phyloP scores from a whole-genome alignment of 2,329 filamentous ascomycete species.

The Aspergillus vadensis region DNA sequence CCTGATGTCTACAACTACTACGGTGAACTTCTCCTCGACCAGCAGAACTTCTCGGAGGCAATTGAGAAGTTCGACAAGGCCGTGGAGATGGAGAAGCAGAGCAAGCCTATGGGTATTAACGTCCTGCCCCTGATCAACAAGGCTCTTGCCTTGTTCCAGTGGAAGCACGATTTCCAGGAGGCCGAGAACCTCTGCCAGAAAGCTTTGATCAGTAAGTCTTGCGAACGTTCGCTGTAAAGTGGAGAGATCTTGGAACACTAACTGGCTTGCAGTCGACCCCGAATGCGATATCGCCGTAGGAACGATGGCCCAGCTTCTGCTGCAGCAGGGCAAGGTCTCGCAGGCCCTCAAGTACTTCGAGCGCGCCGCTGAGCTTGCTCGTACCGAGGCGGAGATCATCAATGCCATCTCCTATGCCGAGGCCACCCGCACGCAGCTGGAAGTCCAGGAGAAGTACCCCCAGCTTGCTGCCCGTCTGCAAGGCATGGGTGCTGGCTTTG shows the following conservation, averaged over 20 bases:
- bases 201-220: slow-evolving; percentile 83
- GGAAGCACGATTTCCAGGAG: slow-evolving; percentile 94
- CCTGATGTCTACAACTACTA: slow-evolving; percentile 99
- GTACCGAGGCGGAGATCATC: slow-evolving; percentile 93
- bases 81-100: slow-evolving; percentile 97
- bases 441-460: slow-evolving; percentile 85
- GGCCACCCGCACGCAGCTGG: slow-evolving; percentile 91
- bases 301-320: slow-evolving; percentile 94
- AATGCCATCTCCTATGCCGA: slow-evolving; percentile 97
- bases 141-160: slow-evolving; percentile 93
- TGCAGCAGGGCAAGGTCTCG: slow-evolving; percentile 96
- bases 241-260: slow-evolving; percentile 11
- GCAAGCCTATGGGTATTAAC: slow-evolving; percentile 94
- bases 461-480: slow-evolving; percentile 73
- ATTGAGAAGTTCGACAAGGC: slow-evolving; percentile 98
- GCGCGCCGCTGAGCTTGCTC: slow-evolving; percentile 87
- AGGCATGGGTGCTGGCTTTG: slow-evolving; percentile 54
- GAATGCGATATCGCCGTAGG: slow-evolving; percentile 98
- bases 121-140: slow-evolving; percentile 98
- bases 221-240: background rate
- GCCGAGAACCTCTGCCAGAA: slow-evolving; percentile 97
- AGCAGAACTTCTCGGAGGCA: slow-evolving; percentile 91
- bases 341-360: slow-evolving; percentile 97
- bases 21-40: slow-evolving; percentile 92
- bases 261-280: slow-evolving; percentile 73